Conservation (phyloP, 2,329 filamentous ascomycete species). For the Aureobasidium namibiae region DNA sequence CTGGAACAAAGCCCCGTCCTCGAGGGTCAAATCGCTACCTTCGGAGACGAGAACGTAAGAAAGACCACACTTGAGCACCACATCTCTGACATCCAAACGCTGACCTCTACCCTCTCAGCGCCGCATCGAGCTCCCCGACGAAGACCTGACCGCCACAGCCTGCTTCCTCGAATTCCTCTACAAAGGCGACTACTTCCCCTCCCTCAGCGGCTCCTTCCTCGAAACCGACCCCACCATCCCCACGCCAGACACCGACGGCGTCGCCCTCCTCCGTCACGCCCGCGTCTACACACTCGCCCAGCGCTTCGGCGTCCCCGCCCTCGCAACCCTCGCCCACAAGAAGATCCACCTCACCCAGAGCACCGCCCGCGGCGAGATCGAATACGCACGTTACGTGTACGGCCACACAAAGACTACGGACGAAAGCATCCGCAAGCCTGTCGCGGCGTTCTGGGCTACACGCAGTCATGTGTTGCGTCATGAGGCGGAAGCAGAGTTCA, state of each 20-base stretch:
- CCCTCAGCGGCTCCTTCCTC: slow-evolving; percentile 51
- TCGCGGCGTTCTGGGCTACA: slow-evolving; percentile 86
- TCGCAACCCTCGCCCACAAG: slow-evolving; percentile 70
- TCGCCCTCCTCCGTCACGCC: slow-evolving; percentile 80
- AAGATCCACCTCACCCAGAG: slow-evolving; percentile 91
- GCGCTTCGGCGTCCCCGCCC: slow-evolving; percentile 56
- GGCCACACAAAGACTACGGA: slow-evolving; percentile 64
- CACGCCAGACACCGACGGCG: slow-evolving; percentile 64
- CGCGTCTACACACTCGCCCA: slow-evolving; percentile 83
- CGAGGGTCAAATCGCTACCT: slow-evolving; percentile 32
- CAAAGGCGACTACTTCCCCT: slow-evolving; percentile 78
- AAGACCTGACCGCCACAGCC: slow-evolving; percentile 65
- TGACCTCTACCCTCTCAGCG: slow-evolving; percentile 30
- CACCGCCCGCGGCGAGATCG: slow-evolving; percentile 81
- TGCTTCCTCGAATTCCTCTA: slow-evolving; percentile 80
- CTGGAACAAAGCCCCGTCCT: slow-evolving; percentile 70
- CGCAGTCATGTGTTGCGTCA: slow-evolving; percentile 71
- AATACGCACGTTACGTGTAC: slow-evolving; percentile 87
- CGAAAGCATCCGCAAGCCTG: slow-evolving; percentile 64
- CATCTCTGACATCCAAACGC: not conserved
- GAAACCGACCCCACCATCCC: slow-evolving; percentile 61
- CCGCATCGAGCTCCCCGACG: slow-evolving; percentile 58
- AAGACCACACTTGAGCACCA: slow-evolving; percentile 25
- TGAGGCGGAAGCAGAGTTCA: slow-evolving; percentile 82
- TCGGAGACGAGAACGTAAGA: slow-evolving; percentile 43